These are phyloP conservation scores for Malus orientalis DNA, from an alignment of 306 rosid genomes.

Conservation along the genomic window DNA sequence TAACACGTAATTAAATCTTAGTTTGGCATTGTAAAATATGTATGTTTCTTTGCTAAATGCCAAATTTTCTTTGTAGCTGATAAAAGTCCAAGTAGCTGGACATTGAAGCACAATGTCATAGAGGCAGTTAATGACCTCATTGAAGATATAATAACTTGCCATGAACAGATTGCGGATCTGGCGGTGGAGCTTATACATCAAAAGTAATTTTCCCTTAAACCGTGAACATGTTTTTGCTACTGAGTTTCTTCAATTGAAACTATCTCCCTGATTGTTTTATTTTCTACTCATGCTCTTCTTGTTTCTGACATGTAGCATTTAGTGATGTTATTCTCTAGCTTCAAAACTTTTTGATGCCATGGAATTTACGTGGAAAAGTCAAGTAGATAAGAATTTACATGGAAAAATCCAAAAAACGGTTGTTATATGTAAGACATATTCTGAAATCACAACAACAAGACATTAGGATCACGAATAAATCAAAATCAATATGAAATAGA, in stretches of 20 bases:
- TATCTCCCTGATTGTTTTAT: background rate
- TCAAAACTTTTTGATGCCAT: background rate
- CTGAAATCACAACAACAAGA: no score
- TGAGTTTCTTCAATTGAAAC: background rate
- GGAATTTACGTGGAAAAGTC: no score
- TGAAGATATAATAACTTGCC: conserved; percentile 13
- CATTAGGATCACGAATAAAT: no score
- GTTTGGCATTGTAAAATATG: background rate
- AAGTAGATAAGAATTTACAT: background rate
- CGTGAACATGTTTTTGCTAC: background rate
- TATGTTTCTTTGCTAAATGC: background rate
- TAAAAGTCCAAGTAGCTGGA: background rate
- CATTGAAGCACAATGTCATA: background rate
- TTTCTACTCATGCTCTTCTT: background rate
- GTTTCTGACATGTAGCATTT: background rate
- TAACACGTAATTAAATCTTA: background rate
- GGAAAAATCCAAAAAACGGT: background rate
- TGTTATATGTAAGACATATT: no score
- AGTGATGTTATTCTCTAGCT: background rate
- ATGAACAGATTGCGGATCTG: conserved; percentile 10
- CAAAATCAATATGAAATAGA: no score
- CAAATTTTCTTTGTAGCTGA: background rate
- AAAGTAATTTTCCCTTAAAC: background rate
- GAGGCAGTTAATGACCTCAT: conserved; percentile 9
- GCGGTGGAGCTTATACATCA: conserved; percentile 12